Evolutionary conservation across 371 early-diverging fungal species (phyloP).

Genomic region (Mucor sp.): DNA sequence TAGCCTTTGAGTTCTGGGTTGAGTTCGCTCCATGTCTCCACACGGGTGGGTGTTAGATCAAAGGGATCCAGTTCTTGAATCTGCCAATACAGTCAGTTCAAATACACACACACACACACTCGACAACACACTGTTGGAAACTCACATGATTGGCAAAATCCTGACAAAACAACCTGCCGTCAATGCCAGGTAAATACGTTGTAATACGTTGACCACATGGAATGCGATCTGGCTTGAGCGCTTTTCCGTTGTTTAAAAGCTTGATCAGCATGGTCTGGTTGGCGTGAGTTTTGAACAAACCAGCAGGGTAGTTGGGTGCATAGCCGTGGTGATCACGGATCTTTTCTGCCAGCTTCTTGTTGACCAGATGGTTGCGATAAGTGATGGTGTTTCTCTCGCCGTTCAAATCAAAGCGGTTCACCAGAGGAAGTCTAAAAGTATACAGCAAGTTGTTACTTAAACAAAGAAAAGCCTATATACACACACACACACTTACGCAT

Average conservation of each 20-base stretch:
- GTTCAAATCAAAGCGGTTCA: constrained; percentile 66
- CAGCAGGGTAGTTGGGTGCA: constrained; percentile 65
- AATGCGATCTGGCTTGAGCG: constrained; percentile 55
- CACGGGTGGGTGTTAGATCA: constrained; percentile 70
- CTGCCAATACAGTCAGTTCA: constrained; percentile 17
- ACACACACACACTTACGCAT: constrained; percentile 47
- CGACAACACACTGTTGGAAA: background rate
- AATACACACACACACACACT: too few species aligned
- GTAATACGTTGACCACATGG: constrained; percentile 61
- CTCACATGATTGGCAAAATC: constrained; percentile 63
- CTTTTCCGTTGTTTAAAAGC: constrained; percentile 55
- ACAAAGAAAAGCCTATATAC: too few species aligned
- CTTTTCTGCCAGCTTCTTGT: constrained; percentile 59
- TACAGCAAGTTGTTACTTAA: too few species aligned
- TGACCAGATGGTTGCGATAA: constrained; percentile 64
- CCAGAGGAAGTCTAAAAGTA: constrained; percentile 51
- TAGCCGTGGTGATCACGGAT: constrained; percentile 72
- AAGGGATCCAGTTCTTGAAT: constrained; percentile 77
- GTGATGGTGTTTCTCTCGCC: constrained; percentile 55
- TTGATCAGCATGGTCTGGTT: constrained; percentile 69
- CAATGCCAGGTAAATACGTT: constrained; percentile 53
- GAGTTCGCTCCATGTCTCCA: constrained; percentile 65
- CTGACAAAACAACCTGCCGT: constrained; percentile 60
- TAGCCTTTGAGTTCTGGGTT: constrained; percentile 73
- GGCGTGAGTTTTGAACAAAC: constrained; percentile 64